Base-by-base conservation (phyloP, 164 flowering plant genomes). In the Chloranthus sessilifolius region DNA sequence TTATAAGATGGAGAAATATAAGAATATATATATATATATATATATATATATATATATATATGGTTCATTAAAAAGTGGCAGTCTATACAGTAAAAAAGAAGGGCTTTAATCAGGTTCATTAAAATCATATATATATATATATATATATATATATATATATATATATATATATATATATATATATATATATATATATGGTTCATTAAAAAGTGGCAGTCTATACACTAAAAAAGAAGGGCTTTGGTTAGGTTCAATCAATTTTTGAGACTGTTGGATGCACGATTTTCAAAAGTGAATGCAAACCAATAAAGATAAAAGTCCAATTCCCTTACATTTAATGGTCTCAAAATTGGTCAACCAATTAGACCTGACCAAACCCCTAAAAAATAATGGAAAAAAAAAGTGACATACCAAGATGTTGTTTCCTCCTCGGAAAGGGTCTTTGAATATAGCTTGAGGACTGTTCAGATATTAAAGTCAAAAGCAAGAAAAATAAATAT, bases 351-450 rank as follows among this genome's bases (percentile, higher is more conserved):
- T 10, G n/a, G 10, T 15, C 38, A 34, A 34, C 38, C 10, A 34
- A 15, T 34, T 34, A 9, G 15, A 7, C 7, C 19, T n/a, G 2
- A 38, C 7, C 6, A n/a, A 38, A 8, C 15, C n/a, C 15, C 20
- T 9, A 6, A 38, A n/a, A 7, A 42, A 7, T 4, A 14, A 20
- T 20, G 45, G 12, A 42, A 11, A 22, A 19, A 9, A 22, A 42
- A 8, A 20, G 22, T 20, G 14, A 55, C 77, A 75, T 49, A 88
- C 99, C 86, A 94, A 73, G 59, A 94, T 81, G 61, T 89, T 84
- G 73, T 92, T 86, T 11, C 97, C 97, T 42, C 97, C 96, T 38
- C 96, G 78, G 66, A 94, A 94, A 38, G 97, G 99, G 55, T 94
- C 99, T 77, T 76, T 94, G 53, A 84, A 94, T 16, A 89, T 84